Percentiles rank a stretch among this genome's conserved stretches.
phyloP scores from a whole-genome alignment of 2,329 filamentous ascomycete genomes.

The Diaporthe helianthi region DNA sequence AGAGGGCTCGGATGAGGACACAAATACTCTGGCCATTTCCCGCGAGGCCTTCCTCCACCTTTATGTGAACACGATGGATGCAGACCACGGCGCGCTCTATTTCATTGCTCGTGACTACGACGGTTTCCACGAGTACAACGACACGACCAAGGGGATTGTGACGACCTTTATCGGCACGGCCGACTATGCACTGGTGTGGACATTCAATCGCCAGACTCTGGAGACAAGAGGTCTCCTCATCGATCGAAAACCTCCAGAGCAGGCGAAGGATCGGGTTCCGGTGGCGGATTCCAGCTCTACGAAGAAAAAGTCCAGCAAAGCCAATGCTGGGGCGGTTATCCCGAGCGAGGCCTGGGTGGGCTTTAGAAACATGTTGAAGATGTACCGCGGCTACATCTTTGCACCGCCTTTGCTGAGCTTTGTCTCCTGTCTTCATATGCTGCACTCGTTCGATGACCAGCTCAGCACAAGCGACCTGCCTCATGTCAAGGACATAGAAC shows the following conservation, averaged over 20 bases:
- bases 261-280: background rate
- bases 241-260: constrained; percentile 34
- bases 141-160: constrained; percentile 28
- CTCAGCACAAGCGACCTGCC: constrained; percentile 34
- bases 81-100: constrained; percentile 38
- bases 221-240: constrained; percentile 38
- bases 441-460: constrained; percentile 39
- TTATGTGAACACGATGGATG: constrained; percentile 37
- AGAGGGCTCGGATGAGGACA: background rate
- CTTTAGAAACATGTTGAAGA: constrained; percentile 37
- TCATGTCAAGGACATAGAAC: constrained; percentile 35
- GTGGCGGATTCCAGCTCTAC: background rate
- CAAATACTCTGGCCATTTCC: constrained; percentile 36
- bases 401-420: constrained; percentile 39
- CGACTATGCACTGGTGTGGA: constrained; percentile 40
- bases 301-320: constrained; percentile 26
- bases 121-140: constrained; percentile 39
- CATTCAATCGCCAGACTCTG: constrained; percentile 35
- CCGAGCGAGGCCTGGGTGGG: constrained; percentile 33
- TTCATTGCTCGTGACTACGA: constrained; percentile 40
- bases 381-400: constrained; percentile 35
- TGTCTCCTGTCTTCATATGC: constrained; percentile 36
- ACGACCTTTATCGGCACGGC: constrained; percentile 39
- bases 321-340: background rate
- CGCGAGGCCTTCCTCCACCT: constrained; percentile 38